phyloP scores from a whole-genome alignment of 805 yeast species.

The Starmerella khaoyaiensis region DNA sequence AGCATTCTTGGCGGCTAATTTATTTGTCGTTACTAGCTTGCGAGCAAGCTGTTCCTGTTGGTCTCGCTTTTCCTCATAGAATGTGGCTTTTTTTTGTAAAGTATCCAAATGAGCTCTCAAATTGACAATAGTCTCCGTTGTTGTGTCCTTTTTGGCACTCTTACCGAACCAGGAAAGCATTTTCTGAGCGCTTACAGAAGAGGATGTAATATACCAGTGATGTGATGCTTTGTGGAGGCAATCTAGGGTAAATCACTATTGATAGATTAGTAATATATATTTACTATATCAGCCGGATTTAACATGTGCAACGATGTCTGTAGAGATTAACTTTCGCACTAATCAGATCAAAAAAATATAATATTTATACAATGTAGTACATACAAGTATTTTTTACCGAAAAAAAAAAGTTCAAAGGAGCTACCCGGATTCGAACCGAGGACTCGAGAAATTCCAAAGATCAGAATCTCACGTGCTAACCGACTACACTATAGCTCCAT shows the following conservation, averaged over 20 bases:
- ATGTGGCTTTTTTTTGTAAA: conserved; percentile 69
- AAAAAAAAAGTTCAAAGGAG: no score
- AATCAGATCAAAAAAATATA: no score
- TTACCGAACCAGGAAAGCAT: conserved; percentile 39
- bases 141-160: conserved; percentile 58
- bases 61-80: conserved; percentile 66
- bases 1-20: conserved; percentile 70
- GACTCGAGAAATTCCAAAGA: conserved; percentile 21
- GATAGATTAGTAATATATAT: no score
- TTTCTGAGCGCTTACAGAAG: no score
- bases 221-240: no score
- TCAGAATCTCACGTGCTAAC: conserved; percentile 23
- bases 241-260: no score
- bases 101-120: conserved; percentile 80
- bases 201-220: no score
- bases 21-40: conserved; percentile 56
- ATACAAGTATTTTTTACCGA: no score
- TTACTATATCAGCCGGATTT: no score
- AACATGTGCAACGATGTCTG: no score
- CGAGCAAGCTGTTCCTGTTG: conserved; percentile 76
- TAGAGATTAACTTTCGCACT: no score
- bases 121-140: conserved; percentile 85
- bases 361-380: no score
- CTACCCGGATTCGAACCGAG: conserved; percentile 23
- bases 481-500: conserved; percentile 22